Evolutionary conservation across 2,329 filamentous ascomycete genomes (phyloP).

Genomic region (Xylariaceae sp.): DNA sequence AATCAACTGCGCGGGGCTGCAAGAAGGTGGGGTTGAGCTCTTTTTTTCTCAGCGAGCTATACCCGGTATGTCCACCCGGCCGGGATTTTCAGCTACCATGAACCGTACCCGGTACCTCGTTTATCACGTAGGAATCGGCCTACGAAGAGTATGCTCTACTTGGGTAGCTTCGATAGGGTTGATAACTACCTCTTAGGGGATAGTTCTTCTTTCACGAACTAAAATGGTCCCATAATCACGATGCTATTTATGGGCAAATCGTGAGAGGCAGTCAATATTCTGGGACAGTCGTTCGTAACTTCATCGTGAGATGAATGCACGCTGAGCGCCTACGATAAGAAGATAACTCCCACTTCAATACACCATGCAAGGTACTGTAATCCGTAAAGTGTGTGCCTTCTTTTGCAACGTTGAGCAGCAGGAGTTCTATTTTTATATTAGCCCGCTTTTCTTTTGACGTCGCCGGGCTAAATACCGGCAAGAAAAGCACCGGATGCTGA

Average conservation of each 20-base stretch:
- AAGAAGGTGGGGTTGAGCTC: not conserved
- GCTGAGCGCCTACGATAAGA: slow-evolving; percentile 23
- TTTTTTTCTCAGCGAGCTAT: not conserved
- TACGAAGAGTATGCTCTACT: not conserved
- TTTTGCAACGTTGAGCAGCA: slow-evolving; percentile 18
- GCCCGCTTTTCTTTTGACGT: slow-evolving; percentile 21
- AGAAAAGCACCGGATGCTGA: not conserved
- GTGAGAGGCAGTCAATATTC: slow-evolving; percentile 6
- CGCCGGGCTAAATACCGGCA: not conserved
- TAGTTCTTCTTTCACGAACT: not conserved
- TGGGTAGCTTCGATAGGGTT: not conserved
- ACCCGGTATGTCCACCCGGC: not conserved
- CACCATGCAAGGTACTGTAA: slow-evolving; percentile 13
- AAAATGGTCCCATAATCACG: slow-evolving; percentile 11
- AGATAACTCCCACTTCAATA: slow-evolving; percentile 12
- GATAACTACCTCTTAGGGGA: too few species aligned
- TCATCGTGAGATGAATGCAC: slow-evolving; percentile 18
- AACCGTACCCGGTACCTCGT: too few species aligned
- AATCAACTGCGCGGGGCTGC: not conserved
- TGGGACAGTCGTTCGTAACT: slow-evolving; percentile 6
- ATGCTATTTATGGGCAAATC: slow-evolving; percentile 23
- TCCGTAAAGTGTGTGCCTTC: not conserved
- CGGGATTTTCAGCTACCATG: too few species aligned
- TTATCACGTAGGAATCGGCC: too few species aligned
- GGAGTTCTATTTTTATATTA: slow-evolving; percentile 33